These are phyloP conservation scores for Byssothecium circinans DNA, from an alignment of 2,329 filamentous ascomycete genomes.

Conservation along the genomic window DNA sequence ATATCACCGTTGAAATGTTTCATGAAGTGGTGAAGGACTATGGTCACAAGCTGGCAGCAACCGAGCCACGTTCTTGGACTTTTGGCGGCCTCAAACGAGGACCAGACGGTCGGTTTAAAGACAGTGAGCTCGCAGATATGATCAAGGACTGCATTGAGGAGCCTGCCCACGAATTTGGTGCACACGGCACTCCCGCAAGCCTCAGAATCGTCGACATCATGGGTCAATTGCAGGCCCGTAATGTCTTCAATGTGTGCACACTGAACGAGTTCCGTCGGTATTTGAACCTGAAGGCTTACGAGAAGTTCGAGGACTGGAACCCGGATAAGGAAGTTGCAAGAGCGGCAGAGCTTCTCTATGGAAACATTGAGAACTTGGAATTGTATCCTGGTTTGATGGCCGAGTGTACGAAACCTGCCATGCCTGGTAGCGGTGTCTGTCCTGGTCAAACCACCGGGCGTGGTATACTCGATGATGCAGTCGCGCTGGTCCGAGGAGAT, in stretches of 20 bases:
- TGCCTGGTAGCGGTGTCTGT: constrained; percentile 69
- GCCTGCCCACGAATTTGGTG: constrained; percentile 66
- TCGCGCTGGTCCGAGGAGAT: constrained; percentile 59
- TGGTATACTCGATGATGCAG: constrained; percentile 73
- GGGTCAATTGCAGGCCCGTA: constrained; percentile 68
- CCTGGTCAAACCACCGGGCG: constrained; percentile 69
- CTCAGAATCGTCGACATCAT: constrained; percentile 65
- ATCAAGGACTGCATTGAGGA: constrained; percentile 65
- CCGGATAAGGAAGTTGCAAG: constrained; percentile 49
- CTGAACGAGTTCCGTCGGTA: constrained; percentile 81
- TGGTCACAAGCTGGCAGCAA: constrained; percentile 48
- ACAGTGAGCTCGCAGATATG: constrained; percentile 65
- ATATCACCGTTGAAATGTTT: constrained; percentile 39
- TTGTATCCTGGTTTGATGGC: constrained; percentile 74
- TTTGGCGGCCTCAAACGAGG: constrained; percentile 67
- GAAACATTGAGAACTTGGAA: constrained; percentile 59
- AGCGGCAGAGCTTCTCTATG: constrained; percentile 50
- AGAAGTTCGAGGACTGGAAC: constrained; percentile 79
- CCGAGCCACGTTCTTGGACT: constrained; percentile 65
- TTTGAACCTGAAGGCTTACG: constrained; percentile 71
- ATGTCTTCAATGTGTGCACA: constrained; percentile 70
- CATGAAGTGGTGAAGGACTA: constrained; percentile 43
- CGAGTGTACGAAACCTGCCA: constrained; percentile 71
- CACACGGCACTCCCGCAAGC: constrained; percentile 54
- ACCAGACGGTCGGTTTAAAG: constrained; percentile 66